Evolutionary conservation across 1,284 basidiomycete genomes (phyloP), one percentile per base, ranked within the genome.

Genomic region (Amylostereum areolatum): DNA sequence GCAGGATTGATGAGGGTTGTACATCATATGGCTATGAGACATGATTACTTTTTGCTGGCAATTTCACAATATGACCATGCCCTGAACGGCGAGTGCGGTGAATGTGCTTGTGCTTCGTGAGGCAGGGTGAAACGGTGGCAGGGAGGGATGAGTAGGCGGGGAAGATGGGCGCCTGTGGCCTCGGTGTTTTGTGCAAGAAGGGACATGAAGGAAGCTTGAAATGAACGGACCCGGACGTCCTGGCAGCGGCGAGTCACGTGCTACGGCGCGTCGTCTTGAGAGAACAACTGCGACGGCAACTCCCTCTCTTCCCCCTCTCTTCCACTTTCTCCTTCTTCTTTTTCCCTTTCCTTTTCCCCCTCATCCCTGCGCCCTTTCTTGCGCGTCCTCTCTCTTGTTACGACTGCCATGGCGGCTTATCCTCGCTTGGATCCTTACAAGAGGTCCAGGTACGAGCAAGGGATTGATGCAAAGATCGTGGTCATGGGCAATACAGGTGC

Each of bases 391-490:
- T 62, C 59, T 54, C 60, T 55, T 52, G 48, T 50, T 52, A 39
- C 45, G 48, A 39, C 52, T 45, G 55, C 59, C 53, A 67, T 68
- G 66, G 61, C 65, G 41, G 62, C 64, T 46, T 66, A 66, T 55
- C 59, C 69, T 42, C 67, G 67, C 60, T 73, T 81, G 70, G 79
- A 83, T 66, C 81, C 78, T 46, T 84, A 84, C 68, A 67, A 74
- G 48, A 68, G 75, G 63, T 74, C 80, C 62, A 75, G 80, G 68
- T 85, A 81, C 65, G 85, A 89, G 62, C 82, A 83, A 58, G 84
- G 85, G 59, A 77, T 97, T 64, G 95, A 97, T 75, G 92, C 92
- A 59, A 97, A 97, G 78, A 91, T 97, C 62, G 94, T 97, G 64
- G 82, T 97, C 58, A 92, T 97, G 77, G 95, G 95, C 65, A 94